Base-by-base conservation (phyloP, 2,329 filamentous ascomycete genomes). In the Penicillium sp. region DNA sequence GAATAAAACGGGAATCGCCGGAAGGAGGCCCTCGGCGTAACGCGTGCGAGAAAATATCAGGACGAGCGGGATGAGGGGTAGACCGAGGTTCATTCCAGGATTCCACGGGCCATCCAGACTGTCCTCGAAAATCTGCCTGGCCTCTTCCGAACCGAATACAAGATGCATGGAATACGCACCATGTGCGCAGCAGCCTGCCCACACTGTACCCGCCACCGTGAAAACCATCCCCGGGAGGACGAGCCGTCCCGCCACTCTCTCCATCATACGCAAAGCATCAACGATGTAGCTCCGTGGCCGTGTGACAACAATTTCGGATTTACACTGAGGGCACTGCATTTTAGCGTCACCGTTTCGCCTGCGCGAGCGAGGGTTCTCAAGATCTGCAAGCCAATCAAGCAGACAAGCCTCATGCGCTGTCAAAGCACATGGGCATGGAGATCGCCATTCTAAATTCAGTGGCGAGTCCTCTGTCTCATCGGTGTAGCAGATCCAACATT, bases 351-450 rank as follows among this genome's bases (percentile, higher is more conserved):
- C 82, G 73, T 70, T 72, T 62, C 77, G 73, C 61, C 77, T 75
- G 57, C 78, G 68, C 18, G 82, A 75, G 35, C 77, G 81, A 1
- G 83, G 83, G 22, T 82, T 79, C 75, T 97, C 92, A 69, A 91
- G 85, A 69, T 96, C 91, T n/a, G 90, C 88, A 18, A 97, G 88
- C 92, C 92, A 99, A 67, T 91, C 89, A 37, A 97, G 81, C 62
- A 97, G 82, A 71, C 92, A 96, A 57, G 86, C 84, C 72, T 97
- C 92, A 71, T 99, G 94, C 1, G 92, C 94, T 53, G 90, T 89
- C 37, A 99, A 81, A 12, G 90, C 92, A 75, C 94, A 99, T 0
- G 88, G 89, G 71, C 94, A 99, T 1, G 94, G 92, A 52, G 89
- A 89, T 43, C 90, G 86, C 93, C 94, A 99, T 63, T 82, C 80